Evolutionary conservation across 805 yeast genomes (phyloP).

Genomic region (Candida orba): DNA sequence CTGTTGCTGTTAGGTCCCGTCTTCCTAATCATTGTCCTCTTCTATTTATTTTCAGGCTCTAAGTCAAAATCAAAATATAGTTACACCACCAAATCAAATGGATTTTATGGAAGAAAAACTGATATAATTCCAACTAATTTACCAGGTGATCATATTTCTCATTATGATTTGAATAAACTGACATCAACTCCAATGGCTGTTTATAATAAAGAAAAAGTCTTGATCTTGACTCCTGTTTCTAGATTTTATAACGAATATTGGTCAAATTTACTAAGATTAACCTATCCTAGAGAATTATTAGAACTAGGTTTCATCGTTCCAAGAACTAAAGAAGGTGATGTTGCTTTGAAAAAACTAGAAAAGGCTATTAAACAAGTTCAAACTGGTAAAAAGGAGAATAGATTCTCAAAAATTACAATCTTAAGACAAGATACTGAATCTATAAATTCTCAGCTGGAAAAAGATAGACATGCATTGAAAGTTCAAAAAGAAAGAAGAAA

Average conservation of each 20-base stretch:
- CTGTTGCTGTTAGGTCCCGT: constrained; percentile 40
- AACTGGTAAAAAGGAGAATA: constrained; percentile 49
- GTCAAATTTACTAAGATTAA: constrained; percentile 67
- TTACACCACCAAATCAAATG: constrained; percentile 21
- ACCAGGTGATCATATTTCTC: constrained; percentile 70
- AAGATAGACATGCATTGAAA: constrained; percentile 80
- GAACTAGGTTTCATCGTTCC: constrained; percentile 93
- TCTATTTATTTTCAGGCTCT: constrained; percentile 36
- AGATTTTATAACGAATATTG: constrained; percentile 81
- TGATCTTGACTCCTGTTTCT: constrained; percentile 87
- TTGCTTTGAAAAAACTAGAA: constrained; percentile 65
- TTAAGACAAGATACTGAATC: constrained; percentile 86
- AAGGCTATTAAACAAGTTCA: constrained; percentile 68
- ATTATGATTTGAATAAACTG: constrained; percentile 76
- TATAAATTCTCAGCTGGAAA: constrained; percentile 66
- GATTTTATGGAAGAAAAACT: constrained; percentile 34
- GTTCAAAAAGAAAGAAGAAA: constrained; percentile 87
- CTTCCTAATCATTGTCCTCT: constrained; percentile 31
- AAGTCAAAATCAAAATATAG: constrained; percentile 22
- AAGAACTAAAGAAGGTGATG: constrained; percentile 72
- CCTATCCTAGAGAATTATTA: constrained; percentile 78
- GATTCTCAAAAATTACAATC: constrained; percentile 79
- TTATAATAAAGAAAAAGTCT: constrained; percentile 70
- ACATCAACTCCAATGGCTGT: constrained; percentile 67
- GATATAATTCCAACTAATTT: constrained; percentile 55